Conservation (phyloP, 495 filamentous ascomycete genomes). For the Extremus antarcticus region DNA sequence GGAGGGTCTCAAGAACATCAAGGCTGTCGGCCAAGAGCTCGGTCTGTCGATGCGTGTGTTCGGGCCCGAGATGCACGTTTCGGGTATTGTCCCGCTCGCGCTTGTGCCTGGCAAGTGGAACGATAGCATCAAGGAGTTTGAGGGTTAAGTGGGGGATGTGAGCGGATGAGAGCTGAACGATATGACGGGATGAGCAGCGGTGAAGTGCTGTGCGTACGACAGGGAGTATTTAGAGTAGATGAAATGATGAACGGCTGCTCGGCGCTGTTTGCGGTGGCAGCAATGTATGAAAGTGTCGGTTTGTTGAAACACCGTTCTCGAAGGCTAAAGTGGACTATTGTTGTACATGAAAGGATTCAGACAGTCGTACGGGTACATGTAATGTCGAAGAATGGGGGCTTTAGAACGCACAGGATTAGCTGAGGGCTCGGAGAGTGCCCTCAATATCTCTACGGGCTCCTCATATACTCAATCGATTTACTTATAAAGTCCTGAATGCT, state of each 20-base stretch:
- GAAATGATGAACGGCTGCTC: background rate
- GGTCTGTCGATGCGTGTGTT: slow-evolving; percentile 92
- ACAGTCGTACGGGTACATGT: too few species aligned
- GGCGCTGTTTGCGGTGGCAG: background rate
- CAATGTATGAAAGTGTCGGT: background rate
- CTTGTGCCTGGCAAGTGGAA: slow-evolving; percentile 46
- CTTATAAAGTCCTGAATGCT: too few species aligned
- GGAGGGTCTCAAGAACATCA: slow-evolving; percentile 99
- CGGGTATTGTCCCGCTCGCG: slow-evolving; percentile 57
- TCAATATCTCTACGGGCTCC: too few species aligned
- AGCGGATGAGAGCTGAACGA: background rate
- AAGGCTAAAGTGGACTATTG: too few species aligned
- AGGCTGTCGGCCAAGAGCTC: slow-evolving; percentile 85
- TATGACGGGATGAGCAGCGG: too few species aligned
- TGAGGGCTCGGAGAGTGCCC: too few species aligned
- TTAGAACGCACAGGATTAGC: too few species aligned
- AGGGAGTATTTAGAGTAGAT: background rate
- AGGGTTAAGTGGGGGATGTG: slow-evolving; percentile 8
- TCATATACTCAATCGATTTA: too few species aligned
- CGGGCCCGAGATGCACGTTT: slow-evolving; percentile 90
- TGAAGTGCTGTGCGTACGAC: background rate
- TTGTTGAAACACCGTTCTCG: too few species aligned
- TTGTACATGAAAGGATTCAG: too few species aligned
- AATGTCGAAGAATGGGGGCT: too few species aligned
- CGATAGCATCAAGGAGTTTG: slow-evolving; percentile 37